Evolutionary conservation across 2,329 filamentous ascomycete species (phyloP).

Genomic region (Penicillium sp.): DNA sequence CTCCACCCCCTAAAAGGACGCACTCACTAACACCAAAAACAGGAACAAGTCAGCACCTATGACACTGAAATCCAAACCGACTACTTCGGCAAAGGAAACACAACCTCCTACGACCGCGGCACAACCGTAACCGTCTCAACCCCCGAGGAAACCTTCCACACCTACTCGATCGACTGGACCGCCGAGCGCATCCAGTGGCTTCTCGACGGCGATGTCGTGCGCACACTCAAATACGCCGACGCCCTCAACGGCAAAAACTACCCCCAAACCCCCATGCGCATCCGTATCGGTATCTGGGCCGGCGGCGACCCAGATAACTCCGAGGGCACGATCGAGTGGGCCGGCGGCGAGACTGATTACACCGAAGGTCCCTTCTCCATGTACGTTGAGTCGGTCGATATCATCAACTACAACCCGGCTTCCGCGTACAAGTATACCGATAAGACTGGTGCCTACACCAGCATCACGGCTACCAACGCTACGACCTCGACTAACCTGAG

Average conservation of each 20-base stretch:
- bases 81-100: slow-evolving; percentile 93
- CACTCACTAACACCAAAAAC: slow-evolving; percentile 1
- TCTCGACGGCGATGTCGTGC: slow-evolving; percentile 62
- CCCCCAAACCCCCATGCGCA: slow-evolving; percentile 72
- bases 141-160: slow-evolving; percentile 54
- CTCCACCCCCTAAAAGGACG: too few species aligned
- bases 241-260: slow-evolving; percentile 60
- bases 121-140: slow-evolving; percentile 67
- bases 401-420: slow-evolving; percentile 58
- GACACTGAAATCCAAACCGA: slow-evolving; percentile 66
- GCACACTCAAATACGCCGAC: slow-evolving; percentile 62
- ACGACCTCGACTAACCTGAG: slow-evolving; percentile 19
- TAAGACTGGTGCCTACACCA: slow-evolving; percentile 60
- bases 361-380: slow-evolving; percentile 67
- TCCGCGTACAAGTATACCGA: slow-evolving; percentile 67
- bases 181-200: slow-evolving; percentile 63
- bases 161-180: slow-evolving; percentile 64
- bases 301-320: slow-evolving; percentile 54
- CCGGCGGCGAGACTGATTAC: slow-evolving; percentile 69
- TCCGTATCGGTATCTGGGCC: slow-evolving; percentile 69
- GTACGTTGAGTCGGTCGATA: slow-evolving; percentile 64
- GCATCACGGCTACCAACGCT: slow-evolving; percentile 52
- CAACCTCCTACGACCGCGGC: slow-evolving; percentile 75
- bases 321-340: slow-evolving; percentile 63
- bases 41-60: slow-evolving; percentile 43